Percentiles rank a stretch among this genome's conserved stretches.
Conservation (phyloP, 2,329 filamentous ascomycete genomes). For the Cytospora chrysosperma region DNA sequence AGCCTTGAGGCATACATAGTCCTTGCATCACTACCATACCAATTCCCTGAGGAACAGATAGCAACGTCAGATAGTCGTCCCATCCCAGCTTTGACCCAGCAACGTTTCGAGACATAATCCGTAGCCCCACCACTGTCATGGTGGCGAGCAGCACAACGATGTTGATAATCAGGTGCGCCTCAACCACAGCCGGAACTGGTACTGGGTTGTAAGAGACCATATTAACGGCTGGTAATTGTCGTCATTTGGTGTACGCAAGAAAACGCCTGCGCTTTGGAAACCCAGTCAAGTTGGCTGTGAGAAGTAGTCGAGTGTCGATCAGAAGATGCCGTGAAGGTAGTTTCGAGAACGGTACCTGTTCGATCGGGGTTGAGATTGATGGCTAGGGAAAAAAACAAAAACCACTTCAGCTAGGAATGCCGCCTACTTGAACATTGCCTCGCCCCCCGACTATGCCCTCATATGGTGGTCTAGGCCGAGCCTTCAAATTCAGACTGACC, state of each 20-base stretch:
- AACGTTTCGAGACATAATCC: constrained; percentile 31
- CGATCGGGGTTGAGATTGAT: neutral
- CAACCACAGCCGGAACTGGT: constrained; percentile 27
- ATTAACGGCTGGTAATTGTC: neutral
- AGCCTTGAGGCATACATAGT: constrained; percentile 30
- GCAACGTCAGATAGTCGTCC: constrained; percentile 36
- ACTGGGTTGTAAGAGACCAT: constrained; percentile 26
- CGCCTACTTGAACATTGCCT: neutral
- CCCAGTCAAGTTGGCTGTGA: neutral
- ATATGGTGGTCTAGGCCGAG: neutral
- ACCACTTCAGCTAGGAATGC: neutral
- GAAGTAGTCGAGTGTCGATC: neutral
- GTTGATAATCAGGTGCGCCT: constrained; percentile 31
- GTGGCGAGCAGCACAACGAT: constrained; percentile 28
- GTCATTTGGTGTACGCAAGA: neutral
- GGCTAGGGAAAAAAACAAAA: too few species aligned
- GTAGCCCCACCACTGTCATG: constrained; percentile 28
- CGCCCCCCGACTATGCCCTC: neutral
- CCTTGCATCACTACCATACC: constrained; percentile 34
- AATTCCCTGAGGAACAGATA: constrained; percentile 30
- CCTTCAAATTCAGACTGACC: neutral
- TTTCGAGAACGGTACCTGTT: neutral
- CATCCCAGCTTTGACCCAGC: constrained; percentile 33
- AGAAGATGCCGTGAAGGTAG: neutral
- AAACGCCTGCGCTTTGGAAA: neutral